These are phyloP conservation scores for Exophiala bonariae DNA, from an alignment of 2,329 filamentous ascomycete species.

Conservation along the genomic window DNA sequence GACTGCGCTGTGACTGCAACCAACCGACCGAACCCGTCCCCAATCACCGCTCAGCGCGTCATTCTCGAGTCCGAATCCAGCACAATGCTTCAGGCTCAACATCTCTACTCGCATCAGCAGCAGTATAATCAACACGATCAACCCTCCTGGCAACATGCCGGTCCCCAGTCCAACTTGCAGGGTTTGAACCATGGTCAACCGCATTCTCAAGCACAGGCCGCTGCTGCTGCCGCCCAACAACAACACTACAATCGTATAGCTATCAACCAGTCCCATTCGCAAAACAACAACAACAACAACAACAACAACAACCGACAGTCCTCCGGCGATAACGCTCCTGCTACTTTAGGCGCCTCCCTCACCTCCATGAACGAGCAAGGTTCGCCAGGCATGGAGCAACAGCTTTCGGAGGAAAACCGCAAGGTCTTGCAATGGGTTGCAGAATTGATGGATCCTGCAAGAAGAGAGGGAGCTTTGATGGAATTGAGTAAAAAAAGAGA, in stretches of 20 bases:
- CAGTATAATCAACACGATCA: constrained; percentile 51
- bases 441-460: constrained; percentile 82
- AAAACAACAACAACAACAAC: too few species aligned
- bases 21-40: constrained; percentile 4
- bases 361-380: constrained; percentile 24
- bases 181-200: constrained; percentile 38
- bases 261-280: constrained; percentile 46
- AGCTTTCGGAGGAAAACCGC: constrained; percentile 83
- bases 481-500: constrained; percentile 98
- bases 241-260: constrained; percentile 72
- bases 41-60: not conserved
- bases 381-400: constrained; percentile 56
- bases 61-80: not conserved
- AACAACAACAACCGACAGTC: constrained; percentile 20
- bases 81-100: constrained; percentile 52
- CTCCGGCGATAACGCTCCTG: constrained; percentile 22
- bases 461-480: constrained; percentile 84
- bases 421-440: constrained; percentile 92
- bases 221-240: constrained; percentile 48
- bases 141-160: constrained; percentile 44
- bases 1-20: constrained; percentile 16
- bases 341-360: constrained; percentile 17
- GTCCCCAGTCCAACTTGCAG: constrained; percentile 39
- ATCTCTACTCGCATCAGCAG: constrained; percentile 62
- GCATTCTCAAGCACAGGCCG: constrained; percentile 39